Base-by-base conservation (phyloP, 495 filamentous ascomycete species). In the Aspergillus panamensis region DNA sequence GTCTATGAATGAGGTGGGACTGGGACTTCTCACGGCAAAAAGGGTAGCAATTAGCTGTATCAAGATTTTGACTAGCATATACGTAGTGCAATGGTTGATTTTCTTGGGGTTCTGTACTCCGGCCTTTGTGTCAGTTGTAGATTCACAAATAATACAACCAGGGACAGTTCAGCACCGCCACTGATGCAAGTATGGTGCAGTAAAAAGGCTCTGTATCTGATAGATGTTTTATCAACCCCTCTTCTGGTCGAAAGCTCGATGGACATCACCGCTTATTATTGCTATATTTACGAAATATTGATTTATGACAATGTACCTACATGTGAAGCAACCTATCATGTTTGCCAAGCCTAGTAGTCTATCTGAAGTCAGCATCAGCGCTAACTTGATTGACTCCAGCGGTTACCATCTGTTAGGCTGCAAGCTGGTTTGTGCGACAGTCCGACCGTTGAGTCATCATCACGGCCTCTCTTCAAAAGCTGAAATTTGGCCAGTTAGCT, bases 1-100 rank as follows among this genome's bases (percentile, higher is more conserved):
- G 8, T 44, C 16, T 57, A 20, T 42, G 53, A 44, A 37, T 51
- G 42, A 48, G 51, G 31, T 68, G 63, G 59, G 51, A 57, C 53
- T 62, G 48, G 53, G 51, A 54, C 58, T 60, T 29, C 44, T 39
- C 60, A 61, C 67, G 67, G 59, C 63, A 58, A 66, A 66, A n/a
- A 55, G 58, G 57, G 61, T 65, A 61, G 64, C 57, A 48, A 60
- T 67, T 53, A 62, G 66, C 62, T 76, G 70, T 74, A 75, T 66
- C 65, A 74, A 67, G 67, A 63, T 60, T 47, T 61, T 61, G 55
- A 47, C 54, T 51, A 55, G 54, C 51, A 58, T 57, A 66, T 67
- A 64, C 63, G 61, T 67, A 69, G 61, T 63, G 64, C 61, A 70
- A 59, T 50, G 45, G 47, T 39, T 49, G 48, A 49, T 30, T 14